Percentiles rank a stretch among this genome's conserved stretches.
Evolutionary conservation across 228 moss, liverwort and hornwort genomes (phyloP).

Genomic region (Sphagnum magellanicum): DNA sequence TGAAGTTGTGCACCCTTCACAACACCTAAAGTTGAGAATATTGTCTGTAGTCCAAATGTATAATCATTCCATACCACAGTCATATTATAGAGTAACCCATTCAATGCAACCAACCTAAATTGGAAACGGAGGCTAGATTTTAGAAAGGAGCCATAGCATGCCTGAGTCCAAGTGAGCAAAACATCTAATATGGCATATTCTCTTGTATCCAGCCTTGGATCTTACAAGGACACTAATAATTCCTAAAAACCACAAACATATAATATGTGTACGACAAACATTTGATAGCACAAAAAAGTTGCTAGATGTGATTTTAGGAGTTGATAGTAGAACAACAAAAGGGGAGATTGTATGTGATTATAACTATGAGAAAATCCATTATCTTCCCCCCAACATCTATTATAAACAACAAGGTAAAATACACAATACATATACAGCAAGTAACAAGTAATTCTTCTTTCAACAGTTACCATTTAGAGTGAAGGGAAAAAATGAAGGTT

Average conservation of each 20-base stretch:
- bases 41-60: slow-evolving; percentile 28
- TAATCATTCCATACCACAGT: background rate
- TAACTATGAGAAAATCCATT: too few species aligned
- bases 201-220: slow-evolving; percentile 13
- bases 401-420: too few species aligned
- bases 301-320: too few species aligned
- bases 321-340: too few species aligned
- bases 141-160: background rate
- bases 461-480: too few species aligned
- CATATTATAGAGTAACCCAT: background rate
- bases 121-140: background rate
- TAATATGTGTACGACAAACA: too few species aligned
- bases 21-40: slow-evolving; percentile 44
- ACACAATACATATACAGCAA: too few species aligned
- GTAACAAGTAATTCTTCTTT: too few species aligned
- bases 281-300: too few species aligned
- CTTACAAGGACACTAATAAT: slow-evolving; percentile 10
- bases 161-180: slow-evolving; percentile 49
- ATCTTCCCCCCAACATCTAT: too few species aligned
- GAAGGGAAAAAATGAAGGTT: too few species aligned
- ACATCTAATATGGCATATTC: slow-evolving; percentile 26
- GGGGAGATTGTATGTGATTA: too few species aligned
- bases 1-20: slow-evolving; percentile 49
- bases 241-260: background rate
- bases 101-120: background rate